Percentiles rank a stretch among this genome's conserved stretches.
Evolutionary conservation across 192 early-diverging fungal species (phyloP).

Genomic region (Diversispora eburnea): DNA sequence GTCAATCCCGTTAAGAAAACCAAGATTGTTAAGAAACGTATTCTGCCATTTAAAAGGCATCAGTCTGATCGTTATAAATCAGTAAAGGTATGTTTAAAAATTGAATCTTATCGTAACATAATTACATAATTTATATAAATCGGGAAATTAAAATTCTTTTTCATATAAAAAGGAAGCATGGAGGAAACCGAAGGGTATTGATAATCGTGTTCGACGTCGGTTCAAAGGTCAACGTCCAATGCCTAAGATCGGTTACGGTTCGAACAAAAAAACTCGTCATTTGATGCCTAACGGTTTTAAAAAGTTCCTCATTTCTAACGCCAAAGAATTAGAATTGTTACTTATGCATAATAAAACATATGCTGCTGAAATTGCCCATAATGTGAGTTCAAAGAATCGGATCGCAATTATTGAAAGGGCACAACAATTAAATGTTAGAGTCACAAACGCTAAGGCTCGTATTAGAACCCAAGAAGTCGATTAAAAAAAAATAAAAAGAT

Average conservation of each 20-base stretch:
- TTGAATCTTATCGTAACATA: neutral
- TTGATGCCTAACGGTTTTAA: constrained; percentile 98
- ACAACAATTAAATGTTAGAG: constrained; percentile 93
- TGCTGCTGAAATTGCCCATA: constrained; percentile 99
- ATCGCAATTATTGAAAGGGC: constrained; percentile 90
- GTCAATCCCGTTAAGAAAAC: constrained; percentile 91
- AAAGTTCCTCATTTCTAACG: constrained; percentile 95
- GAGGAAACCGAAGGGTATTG: constrained; percentile 99
- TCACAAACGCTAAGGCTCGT: constrained; percentile 67
- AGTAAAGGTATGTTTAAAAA: constrained; percentile 63
- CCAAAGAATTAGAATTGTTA: constrained; percentile 87
- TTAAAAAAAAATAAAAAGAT: neutral
- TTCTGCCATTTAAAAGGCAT: constrained; percentile 92
- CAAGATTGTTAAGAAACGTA: constrained; percentile 99
- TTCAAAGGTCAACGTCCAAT: constrained; percentile 97
- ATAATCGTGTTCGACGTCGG: constrained; percentile 94
- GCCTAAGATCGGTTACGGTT: constrained; percentile 99
- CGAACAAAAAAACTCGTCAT: constrained; percentile 94
- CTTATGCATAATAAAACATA: constrained; percentile 99
- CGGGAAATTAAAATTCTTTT: neutral
- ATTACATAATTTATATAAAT: neutral
- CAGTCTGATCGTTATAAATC: constrained; percentile 99
- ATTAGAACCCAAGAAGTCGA: constrained; percentile 27
- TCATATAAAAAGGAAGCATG: constrained; percentile 77
- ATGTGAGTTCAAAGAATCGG: constrained; percentile 92